Evolutionary conservation across 805 yeast genomes (phyloP), one percentile per base, ranked within the genome.

Genomic region (Wickerhamiella alocasiicola): DNA sequence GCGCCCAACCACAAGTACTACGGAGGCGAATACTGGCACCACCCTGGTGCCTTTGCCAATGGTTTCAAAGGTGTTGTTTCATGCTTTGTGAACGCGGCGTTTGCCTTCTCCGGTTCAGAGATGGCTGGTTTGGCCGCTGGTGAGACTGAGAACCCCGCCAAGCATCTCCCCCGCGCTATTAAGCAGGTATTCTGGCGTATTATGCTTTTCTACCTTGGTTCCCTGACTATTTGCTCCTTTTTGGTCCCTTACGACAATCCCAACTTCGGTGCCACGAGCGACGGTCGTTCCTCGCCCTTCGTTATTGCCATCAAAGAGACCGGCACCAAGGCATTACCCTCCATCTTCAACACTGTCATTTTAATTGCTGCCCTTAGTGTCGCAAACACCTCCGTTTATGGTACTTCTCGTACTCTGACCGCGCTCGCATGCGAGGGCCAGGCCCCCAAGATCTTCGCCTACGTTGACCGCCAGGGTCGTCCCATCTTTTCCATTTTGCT

Each of bases 101-200:
- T 72, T 51, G 71, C 72, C 42, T 72, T 72, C 50, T 73, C 78
- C 26, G 83, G 83, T 47, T 68, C 78, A 16, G 83, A 77, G 55
- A 62, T 77, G 50, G 71, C 70, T 31, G 78, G 81, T 36, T 63
- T 78, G 34, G 76, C 81, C 12, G 78, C 82, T 25, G 81, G 83
- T 6, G 84, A 78, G 56, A 62, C 79, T 18, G 67, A 60, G 35
- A 71, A 78, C 54, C 83, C 84, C 41, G 64, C 79, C 51, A 64
- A 62, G 38, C 59, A 77, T 6, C 66, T 77, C 41, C 83, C 83
- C 37, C 67, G 66, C 44, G 82, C 84, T 35, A 71, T 76, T 42
- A 77, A 78, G 56, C 82, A 78, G 58, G 79, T 77, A 1, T 77
- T 79, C 59, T 78, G 83, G 82, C 65, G 84, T 60, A 76, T 78